Base-by-base conservation (phyloP, 2,329 filamentous ascomycete genomes). In the Paecilomyces sp. region DNA sequence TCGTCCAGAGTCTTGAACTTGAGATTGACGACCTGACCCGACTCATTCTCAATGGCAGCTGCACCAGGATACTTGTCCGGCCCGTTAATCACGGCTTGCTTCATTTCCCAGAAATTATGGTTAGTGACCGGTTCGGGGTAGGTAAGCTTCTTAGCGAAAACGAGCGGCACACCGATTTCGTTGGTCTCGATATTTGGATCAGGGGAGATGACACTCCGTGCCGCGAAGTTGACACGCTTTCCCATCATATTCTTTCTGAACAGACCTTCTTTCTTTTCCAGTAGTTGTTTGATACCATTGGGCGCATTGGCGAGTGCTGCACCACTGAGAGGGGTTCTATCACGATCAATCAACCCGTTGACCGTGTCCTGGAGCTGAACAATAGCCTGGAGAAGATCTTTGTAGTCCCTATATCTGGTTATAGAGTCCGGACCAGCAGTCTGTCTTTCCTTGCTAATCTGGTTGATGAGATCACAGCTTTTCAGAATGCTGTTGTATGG, bases 231-330 rank as follows among this genome's bases (percentile, higher is more conserved):
- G 78, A 99, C 94, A 80, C 94, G 92, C 81, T 99, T 99, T 62
- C 94, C 94, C 94, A 99, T 99, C 94, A 99, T 97, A 77, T 99
- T 97, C 81, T 96, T 97, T 68, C 94, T 85, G 81, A 99, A 99
- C 31, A 99, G 82, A 65, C 94, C 94, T 71, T 99, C 95, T 77
- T 99, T 99, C 82, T 99, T 99, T 77, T 99, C 94, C 30, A 99
- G 83, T 71, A 92, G 89, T 72, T 99, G 94, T 78, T 99, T 99
- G 78, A 99, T 96, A 67, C 95, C 94, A 64, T 96, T 92, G 62
- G 95, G 90, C 57, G 91, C 89, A 59, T 87, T 83, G 68, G 88
- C 88, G 13, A 87, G 90, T 30, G 91, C 90, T 18, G 86, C 82
- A 57, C 91, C 91, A 64, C 89, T 87, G 3, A 91, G 82, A 2